phyloP scores from a whole-genome alignment of 768 basidiomycete genomes.

The Lentinula raphanica region DNA sequence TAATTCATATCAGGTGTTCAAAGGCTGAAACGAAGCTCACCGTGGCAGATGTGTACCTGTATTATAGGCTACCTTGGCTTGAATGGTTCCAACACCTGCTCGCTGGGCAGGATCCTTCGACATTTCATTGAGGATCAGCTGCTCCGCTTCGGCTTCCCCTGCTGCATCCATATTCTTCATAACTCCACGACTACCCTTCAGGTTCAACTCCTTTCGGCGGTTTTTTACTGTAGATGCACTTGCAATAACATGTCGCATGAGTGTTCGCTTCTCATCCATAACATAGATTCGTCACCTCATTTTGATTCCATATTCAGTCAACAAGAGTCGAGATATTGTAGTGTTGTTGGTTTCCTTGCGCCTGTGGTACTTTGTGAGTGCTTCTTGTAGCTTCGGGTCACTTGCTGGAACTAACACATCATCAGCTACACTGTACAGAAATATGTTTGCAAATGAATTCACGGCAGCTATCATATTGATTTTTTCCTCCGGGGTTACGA shows the following conservation, averaged over 20 bases:
- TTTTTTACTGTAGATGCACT: slow-evolving; percentile 26
- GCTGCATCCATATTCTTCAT: slow-evolving; percentile 19
- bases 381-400: not conserved
- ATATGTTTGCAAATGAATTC: too few relatives aligned
- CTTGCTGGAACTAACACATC: too few relatives aligned
- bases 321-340: slow-evolving; percentile 20
- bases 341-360: slow-evolving; percentile 21
- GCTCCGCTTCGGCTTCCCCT: slow-evolving; percentile 26
- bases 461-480: too few relatives aligned
- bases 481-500: too few relatives aligned
- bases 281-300: slow-evolving; percentile 19
- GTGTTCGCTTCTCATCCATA: not conserved
- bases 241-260: not conserved
- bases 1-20: not conserved
- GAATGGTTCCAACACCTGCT: slow-evolving; percentile 23
- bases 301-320: slow-evolving; percentile 21
- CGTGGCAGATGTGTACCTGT: slow-evolving; percentile 28
- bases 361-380: slow-evolving; percentile 20
- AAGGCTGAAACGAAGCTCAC: slow-evolving; percentile 9
- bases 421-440: too few relatives aligned
- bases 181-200: too few relatives aligned
- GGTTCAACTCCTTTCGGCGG: too few relatives aligned
- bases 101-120: slow-evolving; percentile 26
- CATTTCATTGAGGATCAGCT: slow-evolving; percentile 30
- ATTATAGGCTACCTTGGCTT: slow-evolving; percentile 27